Conservation (phyloP, 176 grass and related monocot species). For the Eremochloa ophiuroides region DNA sequence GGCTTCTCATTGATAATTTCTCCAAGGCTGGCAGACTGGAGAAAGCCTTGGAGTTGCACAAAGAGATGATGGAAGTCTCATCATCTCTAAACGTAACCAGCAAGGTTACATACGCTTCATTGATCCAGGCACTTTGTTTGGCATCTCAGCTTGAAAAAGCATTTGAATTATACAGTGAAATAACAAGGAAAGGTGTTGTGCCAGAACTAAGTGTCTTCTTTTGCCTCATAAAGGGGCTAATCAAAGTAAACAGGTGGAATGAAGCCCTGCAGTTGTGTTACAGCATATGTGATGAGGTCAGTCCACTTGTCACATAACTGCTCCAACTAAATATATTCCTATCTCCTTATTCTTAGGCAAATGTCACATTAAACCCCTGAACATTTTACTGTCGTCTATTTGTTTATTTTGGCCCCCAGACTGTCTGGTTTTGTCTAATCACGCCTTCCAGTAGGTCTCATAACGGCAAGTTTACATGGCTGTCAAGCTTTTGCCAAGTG, state of each 20-base stretch:
- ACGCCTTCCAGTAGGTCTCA: not conserved
- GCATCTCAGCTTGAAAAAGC: conserved; percentile 73
- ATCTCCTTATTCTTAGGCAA: conserved; percentile 1
- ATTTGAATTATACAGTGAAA: conserved; percentile 75
- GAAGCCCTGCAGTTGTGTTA: conserved; percentile 86
- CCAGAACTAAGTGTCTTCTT: conserved; percentile 67
- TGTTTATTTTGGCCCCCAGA: not conserved
- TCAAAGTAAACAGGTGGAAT: conserved; percentile 66
- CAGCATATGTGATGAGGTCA: conserved; percentile 69
- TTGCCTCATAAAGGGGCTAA: conserved; percentile 75
- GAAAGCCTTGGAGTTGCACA: conserved; percentile 72
- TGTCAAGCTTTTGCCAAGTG: not conserved
- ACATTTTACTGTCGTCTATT: not conserved
- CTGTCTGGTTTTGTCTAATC: not conserved
- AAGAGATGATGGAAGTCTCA: conserved; percentile 60
- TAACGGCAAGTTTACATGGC: not conserved
- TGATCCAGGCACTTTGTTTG: conserved; percentile 83
- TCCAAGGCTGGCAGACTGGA: conserved; percentile 74
- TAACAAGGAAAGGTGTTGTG: conserved; percentile 49
- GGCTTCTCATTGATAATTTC: conserved; percentile 74
- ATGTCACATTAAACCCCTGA: not conserved
- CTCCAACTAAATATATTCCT: conserved; percentile 11
- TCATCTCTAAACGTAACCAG: conserved; percentile 34
- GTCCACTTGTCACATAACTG: conserved; percentile 17
- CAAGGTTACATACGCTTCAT: conserved; percentile 45